phyloP scores from a whole-genome alignment of 108 stramenopile species.

The Nitzschia sp. region DNA sequence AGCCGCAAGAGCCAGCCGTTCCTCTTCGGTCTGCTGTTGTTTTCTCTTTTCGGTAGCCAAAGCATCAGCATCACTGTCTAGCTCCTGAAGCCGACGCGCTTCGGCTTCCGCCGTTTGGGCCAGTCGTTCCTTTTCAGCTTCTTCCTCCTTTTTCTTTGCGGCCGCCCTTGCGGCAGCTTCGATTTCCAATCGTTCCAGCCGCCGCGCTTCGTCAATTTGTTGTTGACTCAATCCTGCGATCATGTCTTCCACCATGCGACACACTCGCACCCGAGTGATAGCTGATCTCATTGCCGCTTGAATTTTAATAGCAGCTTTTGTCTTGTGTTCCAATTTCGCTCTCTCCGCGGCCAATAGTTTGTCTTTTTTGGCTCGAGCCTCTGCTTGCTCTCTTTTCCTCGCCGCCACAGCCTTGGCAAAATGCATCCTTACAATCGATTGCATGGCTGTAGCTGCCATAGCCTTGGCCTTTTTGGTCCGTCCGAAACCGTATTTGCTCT shows the following conservation, averaged over 20 bases:
- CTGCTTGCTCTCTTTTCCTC: not conserved
- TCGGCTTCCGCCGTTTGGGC: not conserved
- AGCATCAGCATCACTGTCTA: not conserved
- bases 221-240: constrained; percentile 12
- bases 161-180: not conserved
- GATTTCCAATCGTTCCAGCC: not conserved
- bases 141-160: not conserved
- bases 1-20: not conserved
- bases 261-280: constrained; percentile 2
- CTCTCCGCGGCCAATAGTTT: not conserved
- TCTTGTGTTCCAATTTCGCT: not conserved
- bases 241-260: constrained; percentile 13
- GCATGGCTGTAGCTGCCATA: constrained; percentile 1
- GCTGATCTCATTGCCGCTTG: constrained; percentile 7
- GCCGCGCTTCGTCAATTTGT: not conserved
- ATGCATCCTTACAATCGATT: constrained; percentile 5
- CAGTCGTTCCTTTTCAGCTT: constrained; percentile 9
- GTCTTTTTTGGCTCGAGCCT: not conserved
- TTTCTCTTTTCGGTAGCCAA: not conserved
- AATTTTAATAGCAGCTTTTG: constrained; percentile 9
- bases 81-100: not conserved
- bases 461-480: not conserved
- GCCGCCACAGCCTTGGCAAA: constrained; percentile 3
- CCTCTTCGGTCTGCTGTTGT: constrained; percentile 4
- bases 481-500: not conserved